phyloP scores from a whole-genome alignment of 108 stramenopile genomes.

The Nitzschia inconspicua region DNA sequence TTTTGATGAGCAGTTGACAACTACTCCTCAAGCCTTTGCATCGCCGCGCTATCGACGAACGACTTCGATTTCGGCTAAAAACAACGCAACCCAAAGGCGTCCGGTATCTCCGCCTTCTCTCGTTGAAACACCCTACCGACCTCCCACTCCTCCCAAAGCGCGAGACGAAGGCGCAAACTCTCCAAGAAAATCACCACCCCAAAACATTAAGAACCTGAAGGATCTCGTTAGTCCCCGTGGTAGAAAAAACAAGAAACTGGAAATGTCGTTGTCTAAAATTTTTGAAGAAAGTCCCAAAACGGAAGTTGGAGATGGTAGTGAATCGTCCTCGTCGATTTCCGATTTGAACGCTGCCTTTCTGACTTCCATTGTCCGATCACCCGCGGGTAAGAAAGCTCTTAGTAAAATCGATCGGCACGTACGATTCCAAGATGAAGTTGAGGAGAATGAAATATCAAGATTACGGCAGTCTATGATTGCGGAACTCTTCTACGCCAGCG shows the following conservation, averaged over 20 bases:
- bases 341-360: too few species aligned
- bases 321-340: too few species aligned
- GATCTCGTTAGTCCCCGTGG: not conserved
- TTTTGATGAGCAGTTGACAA: constrained; percentile 9
- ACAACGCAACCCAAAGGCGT: not conserved
- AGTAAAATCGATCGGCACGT: not conserved
- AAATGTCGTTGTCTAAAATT: not conserved
- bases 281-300: constrained; percentile 10
- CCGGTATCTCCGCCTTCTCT: not conserved
- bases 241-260: not conserved
- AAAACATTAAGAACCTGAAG: too few species aligned
- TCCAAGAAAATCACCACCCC: not conserved
- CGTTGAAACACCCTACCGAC: constrained; percentile 1
- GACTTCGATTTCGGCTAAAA: constrained; percentile 1
- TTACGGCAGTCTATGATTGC: constrained; percentile 7
- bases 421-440: constrained; percentile 14
- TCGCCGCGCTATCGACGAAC: too few species aligned
- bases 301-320: too few species aligned
- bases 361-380: too few species aligned
- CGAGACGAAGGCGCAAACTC: not conserved
- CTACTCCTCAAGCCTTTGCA: too few species aligned
- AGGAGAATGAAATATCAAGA: constrained; percentile 15
- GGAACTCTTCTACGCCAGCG: constrained; percentile 12
- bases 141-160: constrained; percentile 12
- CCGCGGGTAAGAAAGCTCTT: too few species aligned